Evolutionary conservation across 805 yeast species (phyloP).

Genomic region (Yamadazyma philogaea): DNA sequence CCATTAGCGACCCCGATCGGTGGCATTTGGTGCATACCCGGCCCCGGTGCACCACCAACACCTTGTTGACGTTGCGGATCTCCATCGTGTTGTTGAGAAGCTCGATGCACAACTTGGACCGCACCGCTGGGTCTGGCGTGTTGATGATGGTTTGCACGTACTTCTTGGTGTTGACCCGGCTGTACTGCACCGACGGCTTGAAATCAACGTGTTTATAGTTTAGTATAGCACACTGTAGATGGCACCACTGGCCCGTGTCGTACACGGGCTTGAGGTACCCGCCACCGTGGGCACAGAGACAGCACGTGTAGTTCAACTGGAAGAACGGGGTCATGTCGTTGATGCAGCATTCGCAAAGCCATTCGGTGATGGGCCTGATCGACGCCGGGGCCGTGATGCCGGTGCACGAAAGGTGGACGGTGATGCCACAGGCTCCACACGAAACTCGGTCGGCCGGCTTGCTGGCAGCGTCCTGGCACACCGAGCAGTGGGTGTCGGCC

Average conservation of each 20-base stretch:
- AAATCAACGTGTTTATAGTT: slow-evolving; percentile 37
- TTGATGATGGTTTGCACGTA: neutral
- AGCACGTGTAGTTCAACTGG: slow-evolving; percentile 59
- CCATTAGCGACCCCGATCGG: slow-evolving; percentile 44
- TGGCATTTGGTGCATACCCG: neutral
- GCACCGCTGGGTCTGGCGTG: neutral
- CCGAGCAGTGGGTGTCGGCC: neutral
- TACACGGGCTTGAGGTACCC: slow-evolving; percentile 69
- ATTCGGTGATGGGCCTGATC: slow-evolving; percentile 35
- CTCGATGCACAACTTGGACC: slow-evolving; percentile 4
- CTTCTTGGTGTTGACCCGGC: neutral
- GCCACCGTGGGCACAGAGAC: slow-evolving; percentile 51
- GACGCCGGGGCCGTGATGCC: slow-evolving; percentile 35
- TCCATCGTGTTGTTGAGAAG: slow-evolving; percentile 15
- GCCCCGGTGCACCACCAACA: neutral
- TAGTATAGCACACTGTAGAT: slow-evolving; percentile 67
- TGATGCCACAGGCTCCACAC: slow-evolving; percentile 66
- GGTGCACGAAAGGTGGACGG: slow-evolving; percentile 69
- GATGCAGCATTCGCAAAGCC: slow-evolving; percentile 81
- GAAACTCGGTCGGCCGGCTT: slow-evolving; percentile 38
- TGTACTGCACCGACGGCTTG: slow-evolving; percentile 23
- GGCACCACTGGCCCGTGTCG: slow-evolving; percentile 70
- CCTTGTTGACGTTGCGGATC: slow-evolving; percentile 27
- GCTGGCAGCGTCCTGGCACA: neutral
- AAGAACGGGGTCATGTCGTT: slow-evolving; percentile 62